Conservation (phyloP, 495 filamentous ascomycete species). For the Oidiodendron maius region DNA sequence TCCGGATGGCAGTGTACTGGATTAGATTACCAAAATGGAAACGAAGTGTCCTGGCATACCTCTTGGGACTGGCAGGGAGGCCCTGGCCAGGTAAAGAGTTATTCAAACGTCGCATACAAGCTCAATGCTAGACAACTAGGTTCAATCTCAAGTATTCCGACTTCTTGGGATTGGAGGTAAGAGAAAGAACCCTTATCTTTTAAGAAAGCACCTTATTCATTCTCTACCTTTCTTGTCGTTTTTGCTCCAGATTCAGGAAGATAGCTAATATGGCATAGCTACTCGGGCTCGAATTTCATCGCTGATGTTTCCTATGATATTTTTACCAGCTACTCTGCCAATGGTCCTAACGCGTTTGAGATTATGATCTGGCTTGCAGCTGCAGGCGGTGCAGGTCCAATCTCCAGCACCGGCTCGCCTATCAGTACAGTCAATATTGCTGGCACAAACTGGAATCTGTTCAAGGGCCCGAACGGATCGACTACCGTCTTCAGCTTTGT, state of each 20-base stretch:
- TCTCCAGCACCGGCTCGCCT: constrained; percentile 46
- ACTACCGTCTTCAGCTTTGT: constrained; percentile 59
- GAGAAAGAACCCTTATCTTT: too few relatives aligned
- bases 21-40: too few relatives aligned
- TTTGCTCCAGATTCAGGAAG: too few relatives aligned
- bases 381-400: constrained; percentile 54
- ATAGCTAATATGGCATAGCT: constrained; percentile 34
- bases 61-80: too few relatives aligned
- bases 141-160: constrained; percentile 46
- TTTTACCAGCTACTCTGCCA: constrained; percentile 44
- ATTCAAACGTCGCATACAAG: too few relatives aligned
- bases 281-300: constrained; percentile 45
- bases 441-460: constrained; percentile 46
- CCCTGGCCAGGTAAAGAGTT: too few relatives aligned
- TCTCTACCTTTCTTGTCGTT: not conserved
- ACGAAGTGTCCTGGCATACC: too few relatives aligned
- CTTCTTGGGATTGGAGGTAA: constrained; percentile 50
- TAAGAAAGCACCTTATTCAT: too few relatives aligned
- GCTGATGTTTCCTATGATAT: constrained; percentile 62
- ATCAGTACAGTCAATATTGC: constrained; percentile 47
- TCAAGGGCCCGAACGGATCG: constrained; percentile 46
- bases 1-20: too few relatives aligned
- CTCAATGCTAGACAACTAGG: too few relatives aligned
- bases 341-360: constrained; percentile 47
- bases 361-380: constrained; percentile 66